Evolutionary conservation across 768 basidiomycete genomes (phyloP).

Genomic region (Lactifluus hygrophoroides): DNA sequence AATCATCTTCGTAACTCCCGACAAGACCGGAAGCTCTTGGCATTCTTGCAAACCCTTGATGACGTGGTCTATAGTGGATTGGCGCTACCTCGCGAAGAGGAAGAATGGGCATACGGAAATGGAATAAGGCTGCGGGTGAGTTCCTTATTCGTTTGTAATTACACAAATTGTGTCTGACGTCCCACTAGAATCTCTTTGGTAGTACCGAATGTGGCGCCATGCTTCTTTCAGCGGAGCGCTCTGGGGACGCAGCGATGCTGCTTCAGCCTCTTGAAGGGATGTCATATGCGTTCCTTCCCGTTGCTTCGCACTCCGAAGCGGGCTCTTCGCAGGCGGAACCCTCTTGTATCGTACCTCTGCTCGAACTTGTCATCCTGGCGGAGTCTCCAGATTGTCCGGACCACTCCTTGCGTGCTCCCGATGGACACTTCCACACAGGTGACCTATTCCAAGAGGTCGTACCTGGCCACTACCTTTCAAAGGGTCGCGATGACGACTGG

Average conservation of each 20-base stretch:
- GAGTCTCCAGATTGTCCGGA: conserved; percentile 65
- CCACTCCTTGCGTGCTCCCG: conserved; percentile 42
- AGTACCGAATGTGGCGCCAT: conserved; percentile 75
- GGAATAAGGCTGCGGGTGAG: conserved; percentile 57
- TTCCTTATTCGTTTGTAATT: conserved; percentile 18
- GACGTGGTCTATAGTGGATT: conserved; percentile 62
- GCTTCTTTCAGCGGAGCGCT: conserved; percentile 50
- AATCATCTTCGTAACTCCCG: conserved; percentile 54
- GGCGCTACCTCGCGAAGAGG: conserved; percentile 56
- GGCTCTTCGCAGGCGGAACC: conserved; percentile 33
- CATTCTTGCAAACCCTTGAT: conserved; percentile 45
- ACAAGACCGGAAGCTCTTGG: conserved; percentile 50
- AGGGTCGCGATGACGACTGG: conserved; percentile 78
- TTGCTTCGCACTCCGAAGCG: conserved; percentile 30
- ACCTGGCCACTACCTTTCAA: conserved; percentile 51
- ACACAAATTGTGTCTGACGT: conserved; percentile 21
- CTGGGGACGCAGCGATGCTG: conserved; percentile 41
- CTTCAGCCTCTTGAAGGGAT: conserved; percentile 54
- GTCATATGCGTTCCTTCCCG: conserved; percentile 59
- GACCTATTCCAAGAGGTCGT: conserved; percentile 65
- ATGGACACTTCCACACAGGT: conserved; percentile 74
- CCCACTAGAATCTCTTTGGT: conserved; percentile 62
- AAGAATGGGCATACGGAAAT: conserved; percentile 58
- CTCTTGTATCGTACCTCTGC: conserved; percentile 44
- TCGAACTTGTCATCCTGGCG: conserved; percentile 63